These are phyloP conservation scores for Penicillium manginii DNA, from an alignment of 495 filamentous ascomycete genomes.

Conservation along the genomic window DNA sequence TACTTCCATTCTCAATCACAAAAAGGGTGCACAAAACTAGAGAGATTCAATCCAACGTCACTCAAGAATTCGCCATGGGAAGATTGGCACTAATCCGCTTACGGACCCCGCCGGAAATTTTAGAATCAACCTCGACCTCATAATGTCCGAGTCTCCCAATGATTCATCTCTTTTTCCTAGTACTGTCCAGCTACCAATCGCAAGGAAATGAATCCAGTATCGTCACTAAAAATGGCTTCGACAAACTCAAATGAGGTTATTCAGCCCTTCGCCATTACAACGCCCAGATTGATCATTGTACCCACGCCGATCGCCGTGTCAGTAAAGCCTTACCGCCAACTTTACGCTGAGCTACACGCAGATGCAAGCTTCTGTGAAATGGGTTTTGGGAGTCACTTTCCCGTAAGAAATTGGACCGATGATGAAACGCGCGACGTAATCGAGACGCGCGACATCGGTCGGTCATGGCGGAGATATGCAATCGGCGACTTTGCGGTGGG, in stretches of 20 bases:
- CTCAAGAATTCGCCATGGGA: not conserved
- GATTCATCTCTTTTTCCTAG: no score
- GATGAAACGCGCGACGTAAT: slow-evolving; percentile 25
- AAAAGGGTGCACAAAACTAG: not conserved
- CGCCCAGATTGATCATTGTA: slow-evolving; percentile 24
- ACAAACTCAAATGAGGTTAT: not conserved
- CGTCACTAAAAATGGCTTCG: no score
- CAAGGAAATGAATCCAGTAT: no score
- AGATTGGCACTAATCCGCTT: slow-evolving; percentile 1
- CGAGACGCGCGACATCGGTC: slow-evolving; percentile 26
- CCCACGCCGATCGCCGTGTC: slow-evolving; percentile 28
- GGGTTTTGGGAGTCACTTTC: slow-evolving; percentile 26
- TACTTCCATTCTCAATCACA: not conserved
- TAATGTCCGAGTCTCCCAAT: no score
- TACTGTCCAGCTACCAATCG: no score
- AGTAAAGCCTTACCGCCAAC: slow-evolving; percentile 18
- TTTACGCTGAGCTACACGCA: slow-evolving; percentile 26
- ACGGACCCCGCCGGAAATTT: not conserved
- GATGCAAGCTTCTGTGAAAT: slow-evolving; percentile 28
- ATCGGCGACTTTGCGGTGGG: slow-evolving; percentile 32
- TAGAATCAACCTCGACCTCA: not conserved
- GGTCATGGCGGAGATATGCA: slow-evolving; percentile 20
- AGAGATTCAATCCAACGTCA: no score
- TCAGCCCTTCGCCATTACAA: slow-evolving; percentile 22
- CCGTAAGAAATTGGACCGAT: slow-evolving; percentile 25